Conservation (phyloP, 163 green algal genomes). For the Trebouxiophyceae sp. region DNA sequence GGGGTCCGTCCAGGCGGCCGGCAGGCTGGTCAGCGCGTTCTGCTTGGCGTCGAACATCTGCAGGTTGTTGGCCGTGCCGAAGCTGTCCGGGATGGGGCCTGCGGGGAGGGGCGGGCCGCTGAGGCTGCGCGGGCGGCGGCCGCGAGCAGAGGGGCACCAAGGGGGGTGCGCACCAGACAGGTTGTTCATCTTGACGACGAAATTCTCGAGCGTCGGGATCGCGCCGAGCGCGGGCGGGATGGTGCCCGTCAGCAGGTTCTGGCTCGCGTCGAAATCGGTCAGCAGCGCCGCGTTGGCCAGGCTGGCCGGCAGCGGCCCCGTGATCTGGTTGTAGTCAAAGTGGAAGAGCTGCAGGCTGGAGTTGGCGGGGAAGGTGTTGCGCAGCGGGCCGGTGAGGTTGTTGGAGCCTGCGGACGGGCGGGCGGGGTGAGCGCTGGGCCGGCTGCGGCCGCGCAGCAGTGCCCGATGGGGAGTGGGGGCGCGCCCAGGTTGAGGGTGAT, state of each 20-base stretch:
- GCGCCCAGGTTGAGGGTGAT: slow-evolving; percentile 8
- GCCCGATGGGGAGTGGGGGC: background rate
- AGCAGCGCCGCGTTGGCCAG: slow-evolving; percentile 5
- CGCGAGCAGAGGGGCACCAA: background rate
- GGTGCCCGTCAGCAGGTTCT: slow-evolving; percentile 9
- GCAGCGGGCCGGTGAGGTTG: slow-evolving; percentile 8
- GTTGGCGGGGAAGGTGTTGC: background rate
- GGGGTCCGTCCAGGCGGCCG: background rate
- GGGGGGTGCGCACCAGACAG: slow-evolving; percentile 5
- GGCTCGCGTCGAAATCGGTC: slow-evolving; percentile 4
- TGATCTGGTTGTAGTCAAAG: slow-evolving; percentile 12
- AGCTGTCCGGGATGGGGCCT: slow-evolving; percentile 6
- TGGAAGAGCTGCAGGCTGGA: slow-evolving; percentile 8
- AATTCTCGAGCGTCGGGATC: slow-evolving; percentile 3
- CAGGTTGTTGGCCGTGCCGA: slow-evolving; percentile 6
- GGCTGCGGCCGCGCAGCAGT: background rate
- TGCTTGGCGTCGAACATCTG: slow-evolving; percentile 11
- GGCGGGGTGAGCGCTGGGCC: background rate
- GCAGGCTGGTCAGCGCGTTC: slow-evolving; percentile 11
- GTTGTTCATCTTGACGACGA: slow-evolving; percentile 11
- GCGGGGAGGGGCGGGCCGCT: no score
- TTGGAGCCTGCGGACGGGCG: slow-evolving; percentile 5
- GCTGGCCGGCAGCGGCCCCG: background rate
- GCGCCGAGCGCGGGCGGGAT: slow-evolving; percentile 7
- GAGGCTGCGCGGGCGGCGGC: background rate